Evolutionary conservation across 2,329 filamentous ascomycete genomes (phyloP).

Genomic region (Pseudomassariella vexata): DNA sequence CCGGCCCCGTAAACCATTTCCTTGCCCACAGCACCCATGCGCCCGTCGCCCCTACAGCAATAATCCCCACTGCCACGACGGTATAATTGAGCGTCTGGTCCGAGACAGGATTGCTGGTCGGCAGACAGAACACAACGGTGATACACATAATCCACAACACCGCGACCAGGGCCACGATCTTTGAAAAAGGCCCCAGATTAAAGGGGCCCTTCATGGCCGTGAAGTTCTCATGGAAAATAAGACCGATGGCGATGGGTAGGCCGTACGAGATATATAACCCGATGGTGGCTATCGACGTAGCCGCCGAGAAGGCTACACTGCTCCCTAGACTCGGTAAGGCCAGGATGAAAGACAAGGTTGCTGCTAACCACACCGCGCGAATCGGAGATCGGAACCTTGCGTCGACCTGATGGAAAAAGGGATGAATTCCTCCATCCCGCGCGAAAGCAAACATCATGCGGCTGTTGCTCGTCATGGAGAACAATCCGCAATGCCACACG

Average conservation of each 20-base stretch:
- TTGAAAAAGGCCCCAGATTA: constrained; percentile 39
- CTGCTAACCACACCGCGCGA: constrained; percentile 50
- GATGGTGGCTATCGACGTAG: constrained; percentile 54
- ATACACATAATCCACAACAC: constrained; percentile 49
- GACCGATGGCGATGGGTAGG: constrained; percentile 45
- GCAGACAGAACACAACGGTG: constrained; percentile 51
- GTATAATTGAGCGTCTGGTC: constrained; percentile 55
- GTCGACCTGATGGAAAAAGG: constrained; percentile 50
- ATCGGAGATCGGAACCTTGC: constrained; percentile 41
- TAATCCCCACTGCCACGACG: constrained; percentile 52
- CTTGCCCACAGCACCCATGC: constrained; percentile 48
- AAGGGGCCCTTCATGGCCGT: constrained; percentile 47
- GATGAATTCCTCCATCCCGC: constrained; percentile 47
- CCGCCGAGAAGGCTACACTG: constrained; percentile 49
- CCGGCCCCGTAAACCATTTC: constrained; percentile 51
- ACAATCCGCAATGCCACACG: constrained; percentile 56
- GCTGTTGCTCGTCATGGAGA: constrained; percentile 50
- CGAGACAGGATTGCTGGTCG: constrained; percentile 48
- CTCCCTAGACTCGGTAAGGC: constrained; percentile 50
- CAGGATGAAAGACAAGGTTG: constrained; percentile 46
- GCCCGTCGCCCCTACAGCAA: constrained; percentile 38
- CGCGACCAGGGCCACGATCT: constrained; percentile 40
- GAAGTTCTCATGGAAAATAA: constrained; percentile 46
- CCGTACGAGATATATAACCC: constrained; percentile 55
- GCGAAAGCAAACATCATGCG: constrained; percentile 57